phyloP scores from a whole-genome alignment of 2,329 filamentous ascomycete genomes.

The Hymenoscyphus infarciens region DNA sequence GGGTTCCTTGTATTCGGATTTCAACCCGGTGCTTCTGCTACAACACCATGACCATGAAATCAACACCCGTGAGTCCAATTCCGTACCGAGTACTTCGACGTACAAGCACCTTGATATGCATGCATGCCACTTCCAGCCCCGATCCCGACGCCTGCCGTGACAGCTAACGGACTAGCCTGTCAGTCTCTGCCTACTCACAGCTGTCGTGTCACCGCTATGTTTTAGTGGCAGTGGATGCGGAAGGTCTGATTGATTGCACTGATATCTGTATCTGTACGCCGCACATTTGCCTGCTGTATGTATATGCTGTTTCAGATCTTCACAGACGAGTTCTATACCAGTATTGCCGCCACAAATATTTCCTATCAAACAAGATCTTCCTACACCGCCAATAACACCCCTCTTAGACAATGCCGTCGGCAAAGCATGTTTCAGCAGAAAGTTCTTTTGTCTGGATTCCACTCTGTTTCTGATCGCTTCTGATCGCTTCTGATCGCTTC shows the following conservation, averaged over 20 bases:
- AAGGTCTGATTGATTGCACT: slow-evolving; percentile 24
- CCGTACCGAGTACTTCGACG: too few relatives aligned
- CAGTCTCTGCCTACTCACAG: not conserved
- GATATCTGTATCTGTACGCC: slow-evolving; percentile 12
- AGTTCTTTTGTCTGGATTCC: not conserved
- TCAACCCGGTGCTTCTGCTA: not conserved
- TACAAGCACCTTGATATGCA: not conserved
- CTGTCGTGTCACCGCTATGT: slow-evolving; percentile 12
- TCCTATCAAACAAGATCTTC: not conserved
- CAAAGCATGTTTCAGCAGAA: not conserved
- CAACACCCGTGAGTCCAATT: not conserved
- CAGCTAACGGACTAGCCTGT: slow-evolving; percentile 3
- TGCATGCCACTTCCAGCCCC: not conserved
- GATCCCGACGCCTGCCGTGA: slow-evolving; percentile 7
- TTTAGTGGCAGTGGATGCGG: slow-evolving; percentile 12
- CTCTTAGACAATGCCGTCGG: not conserved
- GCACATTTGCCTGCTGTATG: slow-evolving; percentile 18
- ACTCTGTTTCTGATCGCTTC: not conserved
- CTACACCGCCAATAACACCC: not conserved
- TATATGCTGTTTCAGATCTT: slow-evolving; percentile 22
- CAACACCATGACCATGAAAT: too few relatives aligned
- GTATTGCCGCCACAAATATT: slow-evolving; percentile 15
- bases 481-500: too few relatives aligned
- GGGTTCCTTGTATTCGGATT: slow-evolving; percentile 9
- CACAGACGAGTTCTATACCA: slow-evolving; percentile 11